A percentile compares a stretch with the other conserved stretches of the same genome.
Evolutionary conservation across 2,329 filamentous ascomycete genomes (phyloP).

Genomic region (Diaporthe australafricana): DNA sequence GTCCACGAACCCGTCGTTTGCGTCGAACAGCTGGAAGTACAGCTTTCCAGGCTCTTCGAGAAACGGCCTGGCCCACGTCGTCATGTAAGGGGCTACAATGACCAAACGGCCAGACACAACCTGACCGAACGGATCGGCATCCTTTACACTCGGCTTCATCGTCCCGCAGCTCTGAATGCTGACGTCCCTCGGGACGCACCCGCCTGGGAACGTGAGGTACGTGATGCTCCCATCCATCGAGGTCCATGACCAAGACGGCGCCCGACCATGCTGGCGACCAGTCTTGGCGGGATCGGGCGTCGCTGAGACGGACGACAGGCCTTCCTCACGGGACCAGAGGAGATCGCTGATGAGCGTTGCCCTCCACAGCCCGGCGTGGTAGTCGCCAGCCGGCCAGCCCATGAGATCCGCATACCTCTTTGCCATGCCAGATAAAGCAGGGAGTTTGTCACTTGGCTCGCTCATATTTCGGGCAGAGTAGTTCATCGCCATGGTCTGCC

Average conservation of each 20-base stretch:
- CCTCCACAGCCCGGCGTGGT: neutral
- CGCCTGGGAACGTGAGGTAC: neutral
- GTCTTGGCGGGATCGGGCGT: neutral
- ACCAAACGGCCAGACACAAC: neutral
- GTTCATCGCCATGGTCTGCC: neutral
- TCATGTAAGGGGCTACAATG: neutral
- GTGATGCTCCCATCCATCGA: neutral
- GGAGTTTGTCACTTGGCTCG: neutral
- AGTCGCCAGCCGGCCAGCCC: neutral
- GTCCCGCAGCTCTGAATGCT: neutral
- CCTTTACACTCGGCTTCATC: neutral
- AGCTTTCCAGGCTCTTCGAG: neutral
- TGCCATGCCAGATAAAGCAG: neutral
- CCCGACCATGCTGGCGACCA: neutral
- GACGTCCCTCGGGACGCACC: neutral
- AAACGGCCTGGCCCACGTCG: neutral
- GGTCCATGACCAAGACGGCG: constrained; percentile 1
- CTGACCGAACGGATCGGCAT: neutral
- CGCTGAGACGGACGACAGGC: neutral
- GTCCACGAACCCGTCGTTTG: neutral
- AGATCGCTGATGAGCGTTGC: neutral
- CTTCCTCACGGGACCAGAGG: neutral
- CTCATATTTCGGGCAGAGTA: neutral
- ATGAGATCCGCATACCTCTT: neutral
- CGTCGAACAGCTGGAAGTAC: neutral